Base-by-base conservation (phyloP, 1,139 yeast genomes). In the Blastobotrys apis region DNA sequence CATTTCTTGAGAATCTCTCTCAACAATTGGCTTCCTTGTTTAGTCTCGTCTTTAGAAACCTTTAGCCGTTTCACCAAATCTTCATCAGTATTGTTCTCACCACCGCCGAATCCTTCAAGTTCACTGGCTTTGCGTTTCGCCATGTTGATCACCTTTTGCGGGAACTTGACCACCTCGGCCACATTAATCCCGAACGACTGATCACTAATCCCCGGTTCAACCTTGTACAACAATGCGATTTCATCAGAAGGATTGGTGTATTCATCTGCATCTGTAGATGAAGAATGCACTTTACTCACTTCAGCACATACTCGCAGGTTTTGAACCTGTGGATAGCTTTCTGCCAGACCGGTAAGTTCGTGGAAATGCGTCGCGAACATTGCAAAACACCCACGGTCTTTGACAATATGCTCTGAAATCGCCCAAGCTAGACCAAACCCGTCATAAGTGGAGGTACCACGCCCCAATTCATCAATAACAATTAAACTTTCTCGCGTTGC, bases 381-480 rank as follows among this genome's bases (percentile, higher is more conserved):
- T 0, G 95, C 78, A 63, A 87, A 88, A 52, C 96, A 83, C 42
- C 76, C 74, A 47, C 85, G 77, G 47, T 80, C 71, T 26, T 71
- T 72, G 2, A 92, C 81, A 49, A 92, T 80, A 61, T 84, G 81
- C 59, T 88, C 95, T 55, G 94, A 84, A 47, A 92, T 92, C 0
- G 97, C 82, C 94, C 96, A 92, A 0, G 98, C 98, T 34, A 92
- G 73, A 0, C 98, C 98, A 69, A 92, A 92, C 0, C 98, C 98
- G 66, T 92, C 98, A 63, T 90, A 92, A 0, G 98, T 92, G 34
- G 95, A 83, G 0, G 98, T 92, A 27, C 98, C 98, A 58, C 98
- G 76, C 5, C 98, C 98, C 49, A 92, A 72, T 63, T 92, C 98
- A 65, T 92, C 98, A 50, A 94, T 87, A 39, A 92, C 85, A 45